phyloP scores from a whole-genome alignment of 345 rosid genomes.

The Alliaria petiolata region DNA sequence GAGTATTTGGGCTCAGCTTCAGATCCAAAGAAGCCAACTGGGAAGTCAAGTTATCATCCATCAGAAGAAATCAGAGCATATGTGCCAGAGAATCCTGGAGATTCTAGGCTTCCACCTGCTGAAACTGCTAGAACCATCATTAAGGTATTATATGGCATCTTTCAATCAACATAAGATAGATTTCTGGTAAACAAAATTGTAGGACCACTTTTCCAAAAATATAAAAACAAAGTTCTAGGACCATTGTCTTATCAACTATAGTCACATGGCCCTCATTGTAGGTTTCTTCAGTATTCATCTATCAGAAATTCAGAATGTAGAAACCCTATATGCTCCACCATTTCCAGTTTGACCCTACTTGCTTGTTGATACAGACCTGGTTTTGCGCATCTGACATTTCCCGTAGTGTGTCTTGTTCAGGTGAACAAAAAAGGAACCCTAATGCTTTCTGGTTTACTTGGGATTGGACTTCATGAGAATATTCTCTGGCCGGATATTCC shows the following conservation, averaged over 20 bases:
- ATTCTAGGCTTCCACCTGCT: conserved; percentile 56
- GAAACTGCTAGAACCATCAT: conserved; percentile 76
- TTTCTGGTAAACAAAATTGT: neutral
- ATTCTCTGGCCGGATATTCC: conserved; percentile 82
- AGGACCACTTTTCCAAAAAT: neutral
- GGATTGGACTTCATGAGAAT: conserved; percentile 66
- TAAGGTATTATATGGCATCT: conserved; percentile 64
- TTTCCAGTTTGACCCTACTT: neutral
- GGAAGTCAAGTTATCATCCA: conserved; percentile 59
- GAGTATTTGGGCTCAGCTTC: conserved; percentile 58
- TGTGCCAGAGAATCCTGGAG: conserved; percentile 36
- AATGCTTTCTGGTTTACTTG: conserved; percentile 56
- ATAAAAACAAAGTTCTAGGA: neutral
- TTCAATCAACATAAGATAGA: neutral
- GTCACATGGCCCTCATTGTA: neutral
- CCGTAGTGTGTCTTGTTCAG: conserved; percentile 60
- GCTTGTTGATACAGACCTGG: neutral
- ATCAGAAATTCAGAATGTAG: neutral
- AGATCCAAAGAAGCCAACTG: conserved; percentile 55
- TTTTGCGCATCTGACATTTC: conserved; percentile 42
- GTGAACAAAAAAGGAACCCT: conserved; percentile 77
- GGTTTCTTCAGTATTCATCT: neutral
- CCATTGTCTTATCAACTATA: neutral
- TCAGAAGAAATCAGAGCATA: conserved; percentile 66
- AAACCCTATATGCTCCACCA: neutral